phyloP scores from a whole-genome alignment of 805 yeast genomes.

The Schwanniomyces polymorphus region DNA sequence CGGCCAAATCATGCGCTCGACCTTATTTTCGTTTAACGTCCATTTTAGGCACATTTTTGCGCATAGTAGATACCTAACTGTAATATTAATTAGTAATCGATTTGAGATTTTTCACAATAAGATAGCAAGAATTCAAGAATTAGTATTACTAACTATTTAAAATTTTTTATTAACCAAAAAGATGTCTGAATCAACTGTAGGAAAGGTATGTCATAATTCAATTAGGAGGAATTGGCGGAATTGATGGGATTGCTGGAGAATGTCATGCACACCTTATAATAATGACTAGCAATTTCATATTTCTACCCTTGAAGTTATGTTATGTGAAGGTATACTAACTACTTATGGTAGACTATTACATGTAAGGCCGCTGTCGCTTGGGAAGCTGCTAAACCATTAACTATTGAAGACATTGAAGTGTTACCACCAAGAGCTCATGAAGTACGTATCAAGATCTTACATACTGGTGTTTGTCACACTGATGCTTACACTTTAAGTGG shows the following conservation, averaged over 20 bases:
- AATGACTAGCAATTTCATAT: neutral
- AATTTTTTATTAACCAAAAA: neutral
- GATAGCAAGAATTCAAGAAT: neutral
- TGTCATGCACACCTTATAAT: too few relatives aligned
- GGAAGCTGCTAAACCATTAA: constrained; percentile 84
- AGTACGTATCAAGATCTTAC: constrained; percentile 83
- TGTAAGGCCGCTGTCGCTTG: constrained; percentile 98
- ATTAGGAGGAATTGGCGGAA: neutral
- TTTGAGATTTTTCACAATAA: neutral
- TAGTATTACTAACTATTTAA: too few relatives aligned
- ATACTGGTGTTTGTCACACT: constrained; percentile 98
- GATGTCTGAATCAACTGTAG: constrained; percentile 18
- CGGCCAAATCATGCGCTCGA: neutral
- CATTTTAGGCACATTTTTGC: neutral
- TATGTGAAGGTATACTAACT: constrained; percentile 15
- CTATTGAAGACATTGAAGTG: constrained; percentile 86
- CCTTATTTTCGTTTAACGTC: neutral
- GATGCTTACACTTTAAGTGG: constrained; percentile 97
- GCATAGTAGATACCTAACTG: neutral
- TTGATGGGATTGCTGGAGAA: neutral
- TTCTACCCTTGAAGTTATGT: constrained; percentile 6
- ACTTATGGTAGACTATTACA: constrained; percentile 51
- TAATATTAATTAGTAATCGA: neutral
- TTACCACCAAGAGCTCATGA: constrained; percentile 96
- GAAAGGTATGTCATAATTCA: constrained; percentile 14